A percentile compares a stretch with the other conserved stretches of the same genome.
Conservation (phyloP, 441 rosid species). For the Kokia cookei region DNA sequence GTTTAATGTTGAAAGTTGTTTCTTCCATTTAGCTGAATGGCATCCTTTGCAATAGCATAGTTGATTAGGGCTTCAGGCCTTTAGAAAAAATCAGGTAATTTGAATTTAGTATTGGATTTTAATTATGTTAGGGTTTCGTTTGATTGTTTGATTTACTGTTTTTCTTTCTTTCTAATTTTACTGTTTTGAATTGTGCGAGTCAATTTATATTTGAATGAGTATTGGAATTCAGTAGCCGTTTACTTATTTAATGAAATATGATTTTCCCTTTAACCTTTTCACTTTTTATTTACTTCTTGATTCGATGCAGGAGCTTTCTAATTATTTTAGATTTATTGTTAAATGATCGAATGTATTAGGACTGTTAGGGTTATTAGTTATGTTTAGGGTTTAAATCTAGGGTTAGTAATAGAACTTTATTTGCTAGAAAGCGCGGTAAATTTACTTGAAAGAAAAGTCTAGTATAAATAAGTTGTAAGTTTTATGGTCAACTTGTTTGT, state of each 20-base stretch:
- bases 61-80: constrained; percentile 40
- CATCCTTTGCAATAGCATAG: constrained; percentile 70
- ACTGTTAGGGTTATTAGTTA: too few relatives aligned
- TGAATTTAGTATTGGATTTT: background rate
- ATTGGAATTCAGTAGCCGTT: background rate
- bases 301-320: background rate
- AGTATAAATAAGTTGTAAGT: too few relatives aligned
- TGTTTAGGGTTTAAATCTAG: too few relatives aligned
- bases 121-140: background rate
- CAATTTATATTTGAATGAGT: background rate
- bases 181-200: background rate
- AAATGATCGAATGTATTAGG: too few relatives aligned
- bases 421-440: too few relatives aligned
- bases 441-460: too few relatives aligned
- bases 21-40: constrained; percentile 82
- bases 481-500: too few relatives aligned
- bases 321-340: too few relatives aligned
- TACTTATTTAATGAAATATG: too few relatives aligned
- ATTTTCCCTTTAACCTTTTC: too few relatives aligned
- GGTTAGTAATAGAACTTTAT: too few relatives aligned
- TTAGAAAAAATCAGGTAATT: constrained; percentile 24
- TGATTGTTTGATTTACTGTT: background rate
- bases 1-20: constrained; percentile 33
- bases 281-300: background rate
- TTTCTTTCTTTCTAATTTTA: background rate